phyloP scores from a whole-genome alignment of 805 yeast species.

The Yarrowia sp. region DNA sequence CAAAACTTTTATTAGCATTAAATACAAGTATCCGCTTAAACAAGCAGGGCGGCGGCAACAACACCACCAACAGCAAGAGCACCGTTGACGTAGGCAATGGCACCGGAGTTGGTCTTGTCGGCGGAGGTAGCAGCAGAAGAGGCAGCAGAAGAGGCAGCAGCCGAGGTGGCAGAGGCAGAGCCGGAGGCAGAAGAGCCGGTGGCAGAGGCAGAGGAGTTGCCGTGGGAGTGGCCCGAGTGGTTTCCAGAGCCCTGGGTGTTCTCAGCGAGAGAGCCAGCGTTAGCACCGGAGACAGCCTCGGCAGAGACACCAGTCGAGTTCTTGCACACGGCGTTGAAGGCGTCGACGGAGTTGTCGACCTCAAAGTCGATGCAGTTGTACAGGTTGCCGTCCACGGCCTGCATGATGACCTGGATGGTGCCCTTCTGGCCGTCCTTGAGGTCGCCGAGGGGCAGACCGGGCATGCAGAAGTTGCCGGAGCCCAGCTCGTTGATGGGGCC shows the following conservation, averaged over 20 bases:
- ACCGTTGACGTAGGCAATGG: conserved; percentile 12
- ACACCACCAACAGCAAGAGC: conserved; percentile 18
- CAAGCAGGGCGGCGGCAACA: conserved; percentile 24
- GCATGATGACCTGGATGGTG: conserved; percentile 35
- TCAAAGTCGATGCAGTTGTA: conserved; percentile 36
- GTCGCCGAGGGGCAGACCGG: conserved; percentile 28
- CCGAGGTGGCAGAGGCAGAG: conserved; percentile 29
- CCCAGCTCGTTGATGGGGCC: conserved; percentile 32
- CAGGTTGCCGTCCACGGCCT: conserved; percentile 35
- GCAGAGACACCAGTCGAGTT: conserved; percentile 35
- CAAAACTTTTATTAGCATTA: neutral
- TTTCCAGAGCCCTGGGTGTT: conserved; percentile 25
- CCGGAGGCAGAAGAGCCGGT: conserved; percentile 28
- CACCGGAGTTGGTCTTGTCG: neutral
- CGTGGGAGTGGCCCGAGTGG: conserved; percentile 4
- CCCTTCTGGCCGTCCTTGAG: conserved; percentile 32
- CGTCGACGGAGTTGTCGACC: conserved; percentile 30
- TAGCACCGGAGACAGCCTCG: conserved; percentile 30
- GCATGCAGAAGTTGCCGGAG: conserved; percentile 35
- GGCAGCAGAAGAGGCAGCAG: conserved; percentile 28
- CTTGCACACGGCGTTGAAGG: conserved; percentile 30
- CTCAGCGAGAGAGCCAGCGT: conserved; percentile 27
- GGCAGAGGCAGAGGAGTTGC: neutral
- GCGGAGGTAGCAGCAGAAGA: neutral
- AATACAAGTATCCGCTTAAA: neutral